Base-by-base conservation (phyloP, 2,329 filamentous ascomycete species). In the Fusarium paranaense region DNA sequence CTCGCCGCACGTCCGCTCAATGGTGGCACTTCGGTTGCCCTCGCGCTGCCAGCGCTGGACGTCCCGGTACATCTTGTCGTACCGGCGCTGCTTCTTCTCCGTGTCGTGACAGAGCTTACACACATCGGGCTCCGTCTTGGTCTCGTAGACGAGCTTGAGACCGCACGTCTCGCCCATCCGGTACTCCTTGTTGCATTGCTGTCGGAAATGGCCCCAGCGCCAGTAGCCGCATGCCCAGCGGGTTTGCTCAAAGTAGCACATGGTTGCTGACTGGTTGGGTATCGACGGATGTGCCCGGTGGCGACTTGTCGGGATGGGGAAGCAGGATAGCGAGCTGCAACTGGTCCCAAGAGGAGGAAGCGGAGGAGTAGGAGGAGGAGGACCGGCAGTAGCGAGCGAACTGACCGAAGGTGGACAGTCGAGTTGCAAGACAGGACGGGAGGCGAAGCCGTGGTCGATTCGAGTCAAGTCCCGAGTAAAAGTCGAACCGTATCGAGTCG, bases 231-330 rank as follows among this genome's bases (percentile, higher is more conserved):
- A 98, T 67, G 84, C 84, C 89, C 94, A 98, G 78, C 91, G 90
- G 83, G 93, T 95, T 85, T 96, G 93, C 80, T 98, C 95, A 87
- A 95, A 98, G 88, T 97, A 98, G 87, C 96, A 98, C 96, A 98
- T 98, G 78, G 81, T 88, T 66, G 64, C 63, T 64, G 67, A 42
- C 33, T 52, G 64, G 67, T 76, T 73, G 73, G 71, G 64, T 69
- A 67, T 72, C 69, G 50, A 69, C 65, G 69, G 65, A 59, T 54
- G 56, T 60, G 62, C 37, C 61, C 50, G 63, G 66, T 63, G 71
- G 59, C 64, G 59, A 69, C 58, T 62, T 38, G 20, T 66, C 54
- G 54, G 65, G 63, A 59, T 47, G 38, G 25, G 59, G 47, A 50
- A 64, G 65, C 47, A 52, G 47, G 50, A 54, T 50, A 50, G 18